A percentile compares a stretch with the other conserved stretches of the same genome.
phyloP scores from a whole-genome alignment of 768 basidiomycete genomes.

The Macrolepiota dolichaula region DNA sequence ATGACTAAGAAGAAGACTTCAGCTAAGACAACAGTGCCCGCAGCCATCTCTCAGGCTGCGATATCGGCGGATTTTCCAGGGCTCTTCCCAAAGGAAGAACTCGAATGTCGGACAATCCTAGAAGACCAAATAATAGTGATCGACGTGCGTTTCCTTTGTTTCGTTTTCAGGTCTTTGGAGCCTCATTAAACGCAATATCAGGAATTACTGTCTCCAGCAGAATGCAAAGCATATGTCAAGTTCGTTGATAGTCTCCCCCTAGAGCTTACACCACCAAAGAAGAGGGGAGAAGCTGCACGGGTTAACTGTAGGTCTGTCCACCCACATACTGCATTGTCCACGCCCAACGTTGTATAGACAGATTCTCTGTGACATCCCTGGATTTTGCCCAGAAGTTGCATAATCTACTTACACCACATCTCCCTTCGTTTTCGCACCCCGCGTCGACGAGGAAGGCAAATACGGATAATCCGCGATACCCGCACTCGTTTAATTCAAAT shows the following conservation, averaged over 20 bases:
- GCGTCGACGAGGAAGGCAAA: constrained; percentile 26
- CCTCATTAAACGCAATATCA: constrained; percentile 18
- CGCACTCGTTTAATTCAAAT: constrained; percentile 68
- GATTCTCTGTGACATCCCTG: constrained; percentile 55
- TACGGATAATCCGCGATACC: constrained; percentile 27
- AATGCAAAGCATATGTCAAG: constrained; percentile 58
- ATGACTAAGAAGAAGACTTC: constrained; percentile 21
- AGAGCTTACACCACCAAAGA: constrained; percentile 68
- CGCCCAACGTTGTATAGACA: constrained; percentile 35
- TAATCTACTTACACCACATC: constrained; percentile 47
- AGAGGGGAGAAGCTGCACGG: constrained; percentile 67
- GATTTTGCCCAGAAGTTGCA: constrained; percentile 57
- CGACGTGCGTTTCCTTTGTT: constrained; percentile 37
- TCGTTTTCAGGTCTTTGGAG: not conserved
- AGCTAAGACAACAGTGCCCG: not conserved
- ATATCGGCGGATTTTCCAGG: constrained; percentile 36
- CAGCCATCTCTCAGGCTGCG: not conserved
- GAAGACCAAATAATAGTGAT: constrained; percentile 65
- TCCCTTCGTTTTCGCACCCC: constrained; percentile 51
- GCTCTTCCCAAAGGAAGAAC: constrained; percentile 38
- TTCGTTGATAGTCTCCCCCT: constrained; percentile 60
- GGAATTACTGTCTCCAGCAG: constrained; percentile 54
- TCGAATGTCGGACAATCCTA: constrained; percentile 45
- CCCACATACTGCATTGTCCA: not conserved
- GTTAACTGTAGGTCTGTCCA: constrained; percentile 55